Conservation (phyloP, 108 stramenopile genomes). For the Cyclotella cryptica region DNA sequence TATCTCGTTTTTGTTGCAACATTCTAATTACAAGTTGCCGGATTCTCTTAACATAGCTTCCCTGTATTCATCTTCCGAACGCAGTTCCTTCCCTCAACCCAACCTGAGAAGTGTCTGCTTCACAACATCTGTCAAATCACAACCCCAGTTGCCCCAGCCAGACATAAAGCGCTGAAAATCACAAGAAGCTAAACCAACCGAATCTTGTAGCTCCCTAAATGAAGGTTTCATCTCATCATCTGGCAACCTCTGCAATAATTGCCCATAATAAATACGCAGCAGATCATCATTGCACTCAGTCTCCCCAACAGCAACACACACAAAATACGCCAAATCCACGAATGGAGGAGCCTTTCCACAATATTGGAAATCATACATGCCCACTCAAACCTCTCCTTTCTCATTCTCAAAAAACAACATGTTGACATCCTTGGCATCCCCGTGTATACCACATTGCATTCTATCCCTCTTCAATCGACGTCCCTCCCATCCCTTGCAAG, state of each 20-base stretch:
- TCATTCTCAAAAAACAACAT: conserved; percentile 45
- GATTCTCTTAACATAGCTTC: conserved; percentile 58
- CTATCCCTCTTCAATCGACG: conserved; percentile 65
- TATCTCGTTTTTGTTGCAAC: not conserved
- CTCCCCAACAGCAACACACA: conserved; percentile 54
- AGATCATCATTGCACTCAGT: conserved; percentile 31
- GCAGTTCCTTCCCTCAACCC: conserved; percentile 61
- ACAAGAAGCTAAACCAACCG: conserved; percentile 65
- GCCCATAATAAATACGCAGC: conserved; percentile 47
- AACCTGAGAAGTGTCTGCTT: conserved; percentile 50
- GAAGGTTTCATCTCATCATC: conserved; percentile 41
- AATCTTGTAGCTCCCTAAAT: conserved; percentile 52
- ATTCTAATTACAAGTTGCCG: conserved; percentile 6
- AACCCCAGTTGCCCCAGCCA: conserved; percentile 82
- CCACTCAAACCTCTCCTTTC: not conserved
- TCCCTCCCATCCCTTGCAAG: conserved; percentile 68
- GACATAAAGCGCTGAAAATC: conserved; percentile 75
- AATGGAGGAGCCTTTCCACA: conserved; percentile 67
- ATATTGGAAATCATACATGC: conserved; percentile 83
- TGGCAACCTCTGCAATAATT: conserved; percentile 28
- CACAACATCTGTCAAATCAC: conserved; percentile 49
- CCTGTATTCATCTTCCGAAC: conserved; percentile 65
- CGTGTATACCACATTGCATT: conserved; percentile 76
- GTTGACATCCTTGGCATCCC: conserved; percentile 80
- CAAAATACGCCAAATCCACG: conserved; percentile 77